Evolutionary conservation across 441 rosid genomes (phyloP).

Genomic region (Aquilaria agallochum): DNA sequence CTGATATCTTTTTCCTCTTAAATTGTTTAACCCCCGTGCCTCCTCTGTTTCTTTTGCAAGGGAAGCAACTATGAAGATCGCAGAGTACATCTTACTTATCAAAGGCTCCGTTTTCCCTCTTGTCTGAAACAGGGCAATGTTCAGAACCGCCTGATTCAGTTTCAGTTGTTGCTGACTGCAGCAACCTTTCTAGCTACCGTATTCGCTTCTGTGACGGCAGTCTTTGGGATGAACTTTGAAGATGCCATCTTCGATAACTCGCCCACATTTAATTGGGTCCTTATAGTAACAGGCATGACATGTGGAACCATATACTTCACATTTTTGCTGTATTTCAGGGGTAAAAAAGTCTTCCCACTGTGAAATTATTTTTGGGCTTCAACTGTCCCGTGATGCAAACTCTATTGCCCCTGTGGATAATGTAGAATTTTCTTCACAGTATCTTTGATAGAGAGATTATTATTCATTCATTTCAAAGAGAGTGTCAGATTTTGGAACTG

Average conservation of each 20-base stretch:
- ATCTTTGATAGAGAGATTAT: no score
- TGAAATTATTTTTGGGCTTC: conserved; percentile 16
- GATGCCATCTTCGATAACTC: conserved; percentile 66
- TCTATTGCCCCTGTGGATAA: not conserved
- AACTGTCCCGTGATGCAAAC: not conserved
- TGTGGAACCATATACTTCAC: conserved; percentile 51
- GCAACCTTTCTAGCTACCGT: conserved; percentile 89
- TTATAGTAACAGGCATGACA: conserved; percentile 53
- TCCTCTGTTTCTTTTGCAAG: not conserved
- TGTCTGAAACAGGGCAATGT: conserved; percentile 66
- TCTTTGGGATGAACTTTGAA: conserved; percentile 87
- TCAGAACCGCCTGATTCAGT: conserved; percentile 93
- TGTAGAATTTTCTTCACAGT: not conserved
- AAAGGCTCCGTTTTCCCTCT: conserved; percentile 3
- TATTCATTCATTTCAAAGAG: no score
- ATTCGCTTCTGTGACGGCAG: conserved; percentile 78
- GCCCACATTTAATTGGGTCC: conserved; percentile 65
- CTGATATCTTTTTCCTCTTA: conserved; percentile 1
- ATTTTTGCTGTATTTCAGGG: conserved; percentile 74
- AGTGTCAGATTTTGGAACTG: no score
- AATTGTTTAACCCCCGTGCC: not conserved
- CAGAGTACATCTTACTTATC: not conserved
- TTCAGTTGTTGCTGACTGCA: conserved; percentile 89
- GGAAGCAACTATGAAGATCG: not conserved
- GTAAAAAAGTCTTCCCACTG: conserved; percentile 79